phyloP scores from a whole-genome alignment of 768 basidiomycete genomes.

The Phylloporus arenicola region DNA sequence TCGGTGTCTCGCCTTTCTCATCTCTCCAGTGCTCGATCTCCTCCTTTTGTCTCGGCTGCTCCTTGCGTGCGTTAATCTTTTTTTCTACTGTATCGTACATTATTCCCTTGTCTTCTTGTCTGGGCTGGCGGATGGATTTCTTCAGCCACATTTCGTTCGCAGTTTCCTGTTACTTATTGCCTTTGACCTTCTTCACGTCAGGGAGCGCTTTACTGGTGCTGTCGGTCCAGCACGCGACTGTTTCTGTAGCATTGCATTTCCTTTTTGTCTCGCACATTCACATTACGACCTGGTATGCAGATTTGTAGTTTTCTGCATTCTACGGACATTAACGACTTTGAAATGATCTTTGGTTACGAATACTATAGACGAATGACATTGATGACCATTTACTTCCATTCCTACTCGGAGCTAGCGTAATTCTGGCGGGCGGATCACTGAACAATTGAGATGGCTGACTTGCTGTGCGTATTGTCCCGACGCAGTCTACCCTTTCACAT shows the following conservation, averaged over 20 bases:
- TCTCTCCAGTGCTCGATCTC: slow-evolving; percentile 13
- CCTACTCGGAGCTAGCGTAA: too few relatives aligned
- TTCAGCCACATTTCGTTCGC: slow-evolving; percentile 18
- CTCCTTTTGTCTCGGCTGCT: slow-evolving; percentile 23
- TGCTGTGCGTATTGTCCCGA: neutral
- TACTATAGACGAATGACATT: slow-evolving; percentile 19
- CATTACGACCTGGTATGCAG: slow-evolving; percentile 17
- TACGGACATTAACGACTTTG: slow-evolving; percentile 18
- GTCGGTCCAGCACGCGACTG: slow-evolving; percentile 25
- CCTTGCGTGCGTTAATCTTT: slow-evolving; percentile 29
- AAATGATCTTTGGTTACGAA: slow-evolving; percentile 23
- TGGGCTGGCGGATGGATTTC: slow-evolving; percentile 31
- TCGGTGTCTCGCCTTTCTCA: slow-evolving; percentile 11
- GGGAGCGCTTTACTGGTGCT: slow-evolving; percentile 28
- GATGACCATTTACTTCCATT: slow-evolving; percentile 19
- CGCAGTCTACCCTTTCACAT: neutral
- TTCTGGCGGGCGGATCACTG: neutral
- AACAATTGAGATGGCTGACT: neutral
- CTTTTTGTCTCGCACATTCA: slow-evolving; percentile 13
- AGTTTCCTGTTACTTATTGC: slow-evolving; percentile 31
- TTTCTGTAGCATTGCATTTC: slow-evolving; percentile 35
- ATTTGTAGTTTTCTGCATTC: slow-evolving; percentile 32
- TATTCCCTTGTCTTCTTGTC: slow-evolving; percentile 23
- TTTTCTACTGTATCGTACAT: slow-evolving; percentile 29
- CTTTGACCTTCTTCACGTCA: slow-evolving; percentile 33